Evolutionary conservation across 192 early-diverging fungal genomes (phyloP).

Genomic region (Diversispora epigaea): DNA sequence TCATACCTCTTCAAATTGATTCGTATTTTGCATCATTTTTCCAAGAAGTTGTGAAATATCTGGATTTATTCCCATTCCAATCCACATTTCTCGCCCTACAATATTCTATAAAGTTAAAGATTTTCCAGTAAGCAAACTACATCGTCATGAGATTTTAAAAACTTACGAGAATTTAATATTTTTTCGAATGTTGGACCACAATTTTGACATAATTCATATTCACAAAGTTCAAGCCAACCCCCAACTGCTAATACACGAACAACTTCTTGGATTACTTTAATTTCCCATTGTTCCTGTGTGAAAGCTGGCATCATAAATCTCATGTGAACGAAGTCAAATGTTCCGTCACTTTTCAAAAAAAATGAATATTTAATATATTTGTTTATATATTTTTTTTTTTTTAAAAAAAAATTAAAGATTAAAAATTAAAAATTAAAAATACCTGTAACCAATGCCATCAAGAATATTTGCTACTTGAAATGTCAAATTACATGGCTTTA

Average conservation of each 20-base stretch:
- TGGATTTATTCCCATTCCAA: not conserved
- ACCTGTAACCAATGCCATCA: conserved; percentile 22
- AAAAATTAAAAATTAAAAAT: too few relatives aligned
- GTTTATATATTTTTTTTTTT: too few relatives aligned
- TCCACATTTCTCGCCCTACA: not conserved
- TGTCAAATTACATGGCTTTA: conserved; percentile 37
- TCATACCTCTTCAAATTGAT: not conserved
- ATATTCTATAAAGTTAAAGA: not conserved
- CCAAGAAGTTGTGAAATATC: not conserved
- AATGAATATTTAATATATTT: too few relatives aligned
- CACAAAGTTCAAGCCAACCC: conserved; percentile 44
- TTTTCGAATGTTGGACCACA: not conserved
- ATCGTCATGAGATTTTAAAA: not conserved
- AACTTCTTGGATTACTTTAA: conserved; percentile 20
- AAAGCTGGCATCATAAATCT: not conserved
- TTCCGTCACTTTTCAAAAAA: not conserved
- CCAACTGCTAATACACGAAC: conserved; percentile 38
- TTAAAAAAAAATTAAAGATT: too few relatives aligned
- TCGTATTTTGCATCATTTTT: not conserved
- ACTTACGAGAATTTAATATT: not conserved
- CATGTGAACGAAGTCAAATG: conserved; percentile 32
- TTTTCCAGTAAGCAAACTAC: not conserved
- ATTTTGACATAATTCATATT: conserved; percentile 34
- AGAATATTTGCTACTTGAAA: conserved; percentile 35
- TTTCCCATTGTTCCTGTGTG: conserved; percentile 1